Evolutionary conservation across 2,329 filamentous ascomycete genomes (phyloP).

Genomic region (Bimuria novae-zelandiae): DNA sequence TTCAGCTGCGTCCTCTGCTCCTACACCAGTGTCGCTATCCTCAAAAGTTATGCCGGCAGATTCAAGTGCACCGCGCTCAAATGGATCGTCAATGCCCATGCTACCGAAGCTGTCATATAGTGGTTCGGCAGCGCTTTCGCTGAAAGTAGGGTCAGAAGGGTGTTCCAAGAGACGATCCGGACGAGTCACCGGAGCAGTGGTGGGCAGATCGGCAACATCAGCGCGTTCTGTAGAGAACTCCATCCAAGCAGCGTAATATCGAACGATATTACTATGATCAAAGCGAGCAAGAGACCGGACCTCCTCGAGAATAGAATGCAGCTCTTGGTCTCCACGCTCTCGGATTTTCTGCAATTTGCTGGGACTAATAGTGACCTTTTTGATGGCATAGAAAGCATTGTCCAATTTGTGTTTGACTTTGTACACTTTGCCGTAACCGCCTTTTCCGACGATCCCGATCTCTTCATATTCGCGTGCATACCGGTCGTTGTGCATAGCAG

Average conservation of each 20-base stretch:
- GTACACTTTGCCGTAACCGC: constrained; percentile 69
- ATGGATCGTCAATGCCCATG: constrained; percentile 25
- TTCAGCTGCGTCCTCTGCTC: constrained; percentile 14
- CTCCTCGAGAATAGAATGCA: constrained; percentile 63
- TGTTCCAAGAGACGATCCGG: constrained; percentile 31
- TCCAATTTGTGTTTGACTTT: constrained; percentile 66
- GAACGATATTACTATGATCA: constrained; percentile 68
- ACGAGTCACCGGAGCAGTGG: constrained; percentile 16
- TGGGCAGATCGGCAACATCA: constrained; percentile 12
- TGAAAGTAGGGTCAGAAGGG: constrained; percentile 17
- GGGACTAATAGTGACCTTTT: constrained; percentile 64
- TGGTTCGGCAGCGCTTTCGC: constrained; percentile 13
- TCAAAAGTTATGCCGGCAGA: constrained; percentile 37
- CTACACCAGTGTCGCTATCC: constrained; percentile 26
- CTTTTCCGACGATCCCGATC: constrained; percentile 62
- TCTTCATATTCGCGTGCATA: constrained; percentile 42
- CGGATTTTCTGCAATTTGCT: constrained; percentile 58
- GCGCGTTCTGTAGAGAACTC: constrained; percentile 49
- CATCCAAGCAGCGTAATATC: constrained; percentile 69
- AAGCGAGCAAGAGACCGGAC: constrained; percentile 65
- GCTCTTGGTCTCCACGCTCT: constrained; percentile 56
- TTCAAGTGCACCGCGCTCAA: constrained; percentile 16
- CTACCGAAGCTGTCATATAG: constrained; percentile 20
- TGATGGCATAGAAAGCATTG: constrained; percentile 66
- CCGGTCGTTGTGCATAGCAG: constrained; percentile 37